Base-by-base conservation (phyloP, 73 alveolate species). In the Breviolum minutum region DNA sequence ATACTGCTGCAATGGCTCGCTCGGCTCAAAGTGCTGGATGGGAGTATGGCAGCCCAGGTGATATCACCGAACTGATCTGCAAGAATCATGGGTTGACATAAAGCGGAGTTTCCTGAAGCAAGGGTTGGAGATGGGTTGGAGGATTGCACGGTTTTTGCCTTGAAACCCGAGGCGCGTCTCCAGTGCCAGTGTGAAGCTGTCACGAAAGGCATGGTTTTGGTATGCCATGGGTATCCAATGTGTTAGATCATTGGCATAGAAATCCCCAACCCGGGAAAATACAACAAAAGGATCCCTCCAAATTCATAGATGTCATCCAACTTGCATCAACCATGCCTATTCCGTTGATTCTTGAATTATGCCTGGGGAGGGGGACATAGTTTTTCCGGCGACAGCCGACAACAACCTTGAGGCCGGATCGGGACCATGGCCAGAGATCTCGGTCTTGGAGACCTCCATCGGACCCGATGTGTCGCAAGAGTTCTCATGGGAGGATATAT, bases 391-490 rank as follows among this genome's bases (percentile, higher is more conserved):
- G 54, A 40, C 54, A 40, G 54, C 54, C 3, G 54, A 40, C 54
- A 3, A 3, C 54, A 3, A 40, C 54, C 5, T 40, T 40, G 54
- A 40, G 96, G 96, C 96, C 8, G 96, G 96, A 48, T 30, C n/a
- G 71, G 86, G 86, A 9, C 92, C 12, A 1, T 90, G 87, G 87
- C 97, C 74, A 11, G 98, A 92, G 66, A 54, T 73, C 89, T 92
- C 98, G 60, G 66, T 92, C 90, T 76, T 80, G 66, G 98, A 92
- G 68, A 92, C 98, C 40, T 92, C 98, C 81, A 80, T 92, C 40
- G 98, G 98, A 48, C 98, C 98, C 17, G 98, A 92, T 80, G 27
- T 74, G 81, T 74, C 90, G 26, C 98, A 92, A 87, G 97, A 90
- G 97, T 79, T 90, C 70, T 90, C 97, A 9, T 71, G 88, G 63